Conservation (phyloP, 2,329 filamentous ascomycete species). For the Chaetomiaceae sp. region DNA sequence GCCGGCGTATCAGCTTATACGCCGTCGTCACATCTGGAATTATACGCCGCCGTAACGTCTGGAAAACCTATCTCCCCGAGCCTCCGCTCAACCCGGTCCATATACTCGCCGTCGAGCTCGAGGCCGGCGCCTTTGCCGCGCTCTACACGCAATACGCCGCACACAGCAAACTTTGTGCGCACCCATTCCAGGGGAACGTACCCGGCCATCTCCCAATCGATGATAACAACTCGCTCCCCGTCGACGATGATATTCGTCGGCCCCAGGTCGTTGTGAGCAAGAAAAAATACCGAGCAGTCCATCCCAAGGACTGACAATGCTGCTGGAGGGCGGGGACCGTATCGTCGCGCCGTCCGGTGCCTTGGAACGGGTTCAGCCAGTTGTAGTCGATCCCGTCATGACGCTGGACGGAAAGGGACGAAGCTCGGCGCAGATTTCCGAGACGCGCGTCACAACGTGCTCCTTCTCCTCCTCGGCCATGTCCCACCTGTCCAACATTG, state of each 20-base stretch:
- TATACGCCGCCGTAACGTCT: too few species aligned
- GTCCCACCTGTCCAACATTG: too few species aligned
- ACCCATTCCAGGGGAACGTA: too few species aligned
- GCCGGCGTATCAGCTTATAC: neutral
- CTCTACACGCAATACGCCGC: too few species aligned
- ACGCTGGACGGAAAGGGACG: neutral
- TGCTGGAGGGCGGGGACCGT: constrained; percentile 4
- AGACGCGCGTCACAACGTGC: neutral
- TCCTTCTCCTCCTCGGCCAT: constrained; percentile 6
- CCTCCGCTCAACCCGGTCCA: too few species aligned
- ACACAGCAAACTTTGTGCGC: too few species aligned
- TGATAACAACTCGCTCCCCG: constrained; percentile 9
- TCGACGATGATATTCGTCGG: constrained; percentile 15
- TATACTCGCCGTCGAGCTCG: too few species aligned
- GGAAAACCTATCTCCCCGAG: too few species aligned
- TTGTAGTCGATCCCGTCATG: constrained; percentile 8
- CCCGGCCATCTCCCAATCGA: neutral
- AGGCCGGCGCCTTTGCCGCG: too few species aligned
- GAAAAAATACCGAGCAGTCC: constrained; percentile 1
- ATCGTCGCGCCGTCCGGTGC: neutral
- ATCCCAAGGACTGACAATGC: constrained; percentile 10
- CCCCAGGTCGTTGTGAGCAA: constrained; percentile 19
- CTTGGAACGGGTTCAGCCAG: constrained; percentile 16
- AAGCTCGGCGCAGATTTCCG: neutral
- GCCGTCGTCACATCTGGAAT: too few species aligned